A percentile compares a stretch with the other conserved stretches of the same genome.
These are phyloP conservation scores for Hemisphaericaspora xylofermentans DNA, from an alignment of 1,139 yeast species.

Conservation along the genomic window DNA sequence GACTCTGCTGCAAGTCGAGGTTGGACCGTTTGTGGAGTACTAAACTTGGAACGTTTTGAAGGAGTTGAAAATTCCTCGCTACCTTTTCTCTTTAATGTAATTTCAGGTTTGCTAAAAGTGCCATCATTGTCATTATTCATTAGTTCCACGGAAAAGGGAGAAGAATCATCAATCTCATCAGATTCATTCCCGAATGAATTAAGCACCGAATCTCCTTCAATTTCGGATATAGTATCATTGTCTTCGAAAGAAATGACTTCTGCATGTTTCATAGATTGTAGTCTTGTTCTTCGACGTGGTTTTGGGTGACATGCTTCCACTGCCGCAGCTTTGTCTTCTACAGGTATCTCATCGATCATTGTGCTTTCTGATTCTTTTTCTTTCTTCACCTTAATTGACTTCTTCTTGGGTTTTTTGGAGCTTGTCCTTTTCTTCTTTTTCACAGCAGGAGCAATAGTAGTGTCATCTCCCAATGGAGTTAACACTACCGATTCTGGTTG, in stretches of 20 bases:
- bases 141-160: neutral
- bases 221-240: constrained; percentile 11
- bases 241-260: constrained; percentile 1
- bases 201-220: constrained; percentile 9
- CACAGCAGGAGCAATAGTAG: neutral
- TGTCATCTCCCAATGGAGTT: neutral
- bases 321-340: neutral
- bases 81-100: neutral
- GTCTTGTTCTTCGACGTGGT: neutral
- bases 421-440: neutral
- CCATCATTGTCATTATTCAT: neutral
- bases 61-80: neutral
- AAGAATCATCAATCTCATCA: constrained; percentile 6
- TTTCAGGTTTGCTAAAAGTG: neutral
- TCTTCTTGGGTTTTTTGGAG: constrained; percentile 1
- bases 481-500: neutral
- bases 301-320: neutral
- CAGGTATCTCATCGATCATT: neutral
- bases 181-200: constrained; percentile 3
- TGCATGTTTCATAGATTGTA: neutral
- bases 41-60: neutral
- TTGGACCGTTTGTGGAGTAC: no score
- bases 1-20: no score
- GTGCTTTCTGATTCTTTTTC: neutral
- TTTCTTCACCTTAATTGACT: constrained; percentile 1